phyloP scores from a whole-genome alignment of 2,329 filamentous ascomycete genomes.

The Coniochaeta sp. region DNA sequence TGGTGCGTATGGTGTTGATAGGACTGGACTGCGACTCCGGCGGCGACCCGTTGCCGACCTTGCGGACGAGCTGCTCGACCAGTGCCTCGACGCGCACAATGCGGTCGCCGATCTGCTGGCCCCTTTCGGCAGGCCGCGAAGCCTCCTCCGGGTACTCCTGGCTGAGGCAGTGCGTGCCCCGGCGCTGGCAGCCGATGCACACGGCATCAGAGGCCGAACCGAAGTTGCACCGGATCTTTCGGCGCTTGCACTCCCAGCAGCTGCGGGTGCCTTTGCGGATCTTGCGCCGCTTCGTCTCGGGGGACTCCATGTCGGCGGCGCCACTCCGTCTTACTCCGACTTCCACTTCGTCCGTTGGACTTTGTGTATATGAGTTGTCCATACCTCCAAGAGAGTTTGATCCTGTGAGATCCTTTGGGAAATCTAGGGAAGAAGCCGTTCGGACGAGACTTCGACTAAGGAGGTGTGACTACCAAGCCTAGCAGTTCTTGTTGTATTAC shows the following conservation, averaged over 20 bases:
- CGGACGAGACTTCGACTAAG: background rate
- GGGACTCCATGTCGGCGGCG: background rate
- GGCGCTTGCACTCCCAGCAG: conserved; percentile 53
- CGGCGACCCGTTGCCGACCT: conserved; percentile 2
- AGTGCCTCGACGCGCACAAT: conserved; percentile 11
- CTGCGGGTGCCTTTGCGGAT: conserved; percentile 49
- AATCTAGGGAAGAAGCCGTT: background rate
- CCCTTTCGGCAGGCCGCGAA: conserved; percentile 3
- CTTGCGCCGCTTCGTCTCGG: conserved; percentile 1
- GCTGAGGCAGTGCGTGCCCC: conserved; percentile 35
- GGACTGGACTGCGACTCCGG: background rate
- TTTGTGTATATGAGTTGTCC: background rate
- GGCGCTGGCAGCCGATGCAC: conserved; percentile 38
- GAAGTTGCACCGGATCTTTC: conserved; percentile 45
- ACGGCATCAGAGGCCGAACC: conserved; percentile 25
- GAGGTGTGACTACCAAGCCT: no score
- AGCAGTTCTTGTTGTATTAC: no score
- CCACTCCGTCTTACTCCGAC: background rate
- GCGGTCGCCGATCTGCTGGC: conserved; percentile 9
- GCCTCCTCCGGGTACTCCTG: conserved; percentile 36
- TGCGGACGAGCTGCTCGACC: conserved; percentile 9
- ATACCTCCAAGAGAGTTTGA: background rate
- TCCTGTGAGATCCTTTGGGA: background rate
- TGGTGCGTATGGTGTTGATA: background rate
- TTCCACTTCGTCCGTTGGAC: background rate